A percentile compares a stretch with the other conserved stretches of the same genome.
phyloP scores from a whole-genome alignment of 352 stramenopile genomes.

The Phytophthora pini region DNA sequence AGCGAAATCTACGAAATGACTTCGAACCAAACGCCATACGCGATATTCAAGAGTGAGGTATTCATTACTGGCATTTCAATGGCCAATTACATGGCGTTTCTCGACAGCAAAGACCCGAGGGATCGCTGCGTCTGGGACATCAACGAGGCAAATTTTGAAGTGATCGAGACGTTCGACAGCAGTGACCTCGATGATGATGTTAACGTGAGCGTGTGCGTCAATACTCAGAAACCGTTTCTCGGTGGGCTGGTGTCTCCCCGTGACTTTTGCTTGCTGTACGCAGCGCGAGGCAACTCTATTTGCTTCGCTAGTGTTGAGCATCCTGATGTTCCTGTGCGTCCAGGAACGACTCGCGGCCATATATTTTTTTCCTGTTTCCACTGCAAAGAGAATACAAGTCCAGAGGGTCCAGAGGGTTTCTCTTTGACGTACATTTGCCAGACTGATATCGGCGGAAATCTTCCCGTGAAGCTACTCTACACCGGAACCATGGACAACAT shows the following conservation, averaged over 20 bases:
- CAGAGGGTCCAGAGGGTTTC: conserved; percentile 39
- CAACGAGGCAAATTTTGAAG: conserved; percentile 55
- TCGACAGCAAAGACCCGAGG: conserved; percentile 50
- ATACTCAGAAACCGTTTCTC: conserved; percentile 65
- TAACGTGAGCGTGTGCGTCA: conserved; percentile 48
- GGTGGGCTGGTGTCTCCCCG: conserved; percentile 58
- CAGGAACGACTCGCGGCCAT: conserved; percentile 40
- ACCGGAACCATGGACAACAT: conserved; percentile 69
- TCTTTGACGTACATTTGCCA: conserved; percentile 60
- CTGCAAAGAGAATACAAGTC: conserved; percentile 36
- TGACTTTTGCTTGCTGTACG: conserved; percentile 63
- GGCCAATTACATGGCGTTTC: conserved; percentile 47
- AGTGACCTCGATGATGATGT: conserved; percentile 27
- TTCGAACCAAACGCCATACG: conserved; percentile 43
- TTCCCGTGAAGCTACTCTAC: conserved; percentile 59
- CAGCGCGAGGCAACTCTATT: conserved; percentile 32
- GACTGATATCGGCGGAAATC: conserved; percentile 55
- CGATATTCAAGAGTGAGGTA: conserved; percentile 62
- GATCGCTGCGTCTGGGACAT: conserved; percentile 58
- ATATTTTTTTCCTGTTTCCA: conserved; percentile 56
- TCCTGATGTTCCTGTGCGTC: conserved; percentile 40
- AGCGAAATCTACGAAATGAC: conserved; percentile 57
- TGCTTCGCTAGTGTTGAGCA: conserved; percentile 56
- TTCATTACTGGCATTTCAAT: conserved; percentile 52
- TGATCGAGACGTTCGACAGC: conserved; percentile 52